Evolutionary conservation across 176 grass and related monocot species (phyloP).

Genomic region (Carex kokanica): DNA sequence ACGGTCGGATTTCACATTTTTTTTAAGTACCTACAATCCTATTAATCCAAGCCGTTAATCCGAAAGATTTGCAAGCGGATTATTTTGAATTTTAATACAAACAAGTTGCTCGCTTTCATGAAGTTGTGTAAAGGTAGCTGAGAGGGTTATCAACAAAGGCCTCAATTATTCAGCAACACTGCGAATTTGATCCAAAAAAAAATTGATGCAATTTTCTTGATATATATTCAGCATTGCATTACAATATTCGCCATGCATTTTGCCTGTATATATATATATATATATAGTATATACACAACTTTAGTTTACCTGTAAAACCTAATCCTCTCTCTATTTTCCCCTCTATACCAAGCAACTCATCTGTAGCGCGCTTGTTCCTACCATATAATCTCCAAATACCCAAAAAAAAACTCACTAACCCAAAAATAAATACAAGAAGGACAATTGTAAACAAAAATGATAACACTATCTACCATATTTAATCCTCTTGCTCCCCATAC

Average conservation of each 20-base stretch:
- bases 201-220: not conserved
- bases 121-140: not conserved
- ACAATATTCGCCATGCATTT: not conserved
- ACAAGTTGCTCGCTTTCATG: not conserved
- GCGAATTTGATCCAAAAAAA: not conserved
- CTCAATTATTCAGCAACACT: not conserved
- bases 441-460: not conserved
- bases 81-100: not conserved
- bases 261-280: slow-evolving; percentile 4
- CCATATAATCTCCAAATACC: not conserved
- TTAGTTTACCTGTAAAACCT: slow-evolving; percentile 3
- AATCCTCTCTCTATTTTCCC: not conserved
- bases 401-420: not conserved
- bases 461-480: slow-evolving; percentile 12
- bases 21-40: not conserved
- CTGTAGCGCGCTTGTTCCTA: not conserved
- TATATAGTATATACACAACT: slow-evolving; percentile 2
- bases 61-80: not conserved
- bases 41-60: not conserved
- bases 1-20: too few relatives aligned
- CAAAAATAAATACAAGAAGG: slow-evolving; percentile 12
- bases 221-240: too few relatives aligned
- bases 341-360: slow-evolving; percentile 20
- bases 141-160: not conserved
- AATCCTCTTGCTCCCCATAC: not conserved